phyloP scores from a whole-genome alignment of 305 asterid genomes.

The Fraxinus nigra region DNA sequence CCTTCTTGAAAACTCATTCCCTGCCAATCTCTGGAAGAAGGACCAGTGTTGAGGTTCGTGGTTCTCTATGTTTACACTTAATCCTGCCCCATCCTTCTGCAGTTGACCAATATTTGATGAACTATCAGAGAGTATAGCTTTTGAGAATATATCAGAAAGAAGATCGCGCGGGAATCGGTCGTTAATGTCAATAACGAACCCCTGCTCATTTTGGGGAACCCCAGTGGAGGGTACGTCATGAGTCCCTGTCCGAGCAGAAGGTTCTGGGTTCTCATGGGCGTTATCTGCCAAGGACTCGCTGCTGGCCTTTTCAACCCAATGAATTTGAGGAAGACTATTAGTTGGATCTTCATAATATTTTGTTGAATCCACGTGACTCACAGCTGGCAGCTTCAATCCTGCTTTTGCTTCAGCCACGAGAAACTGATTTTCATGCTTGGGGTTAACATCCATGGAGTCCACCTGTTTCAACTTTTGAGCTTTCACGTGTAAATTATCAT shows the following conservation, averaged over 20 bases:
- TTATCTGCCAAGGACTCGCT: conserved; percentile 32
- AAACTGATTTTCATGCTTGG: conserved; percentile 38
- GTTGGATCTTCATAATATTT: conserved; percentile 37
- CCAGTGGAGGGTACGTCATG: conserved; percentile 38
- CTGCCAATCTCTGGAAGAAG: conserved; percentile 73
- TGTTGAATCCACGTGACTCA: conserved; percentile 28
- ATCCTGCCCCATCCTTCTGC: conserved; percentile 59
- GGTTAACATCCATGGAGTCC: conserved; percentile 30
- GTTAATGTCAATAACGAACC: conserved; percentile 71
- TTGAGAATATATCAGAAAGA: conserved; percentile 72
- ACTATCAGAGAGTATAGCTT: conserved; percentile 55
- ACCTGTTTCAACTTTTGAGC: conserved; percentile 34
- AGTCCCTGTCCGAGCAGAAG: conserved; percentile 31
- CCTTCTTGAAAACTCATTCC: conserved; percentile 59
- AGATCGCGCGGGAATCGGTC: conserved; percentile 75
- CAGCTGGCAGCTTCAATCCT: conserved; percentile 33
- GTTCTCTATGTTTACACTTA: conserved; percentile 69
- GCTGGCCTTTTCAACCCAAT: conserved; percentile 34
- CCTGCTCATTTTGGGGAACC: conserved; percentile 50
- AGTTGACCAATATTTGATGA: conserved; percentile 43
- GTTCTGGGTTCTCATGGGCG: conserved; percentile 37
- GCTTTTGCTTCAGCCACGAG: conserved; percentile 30
- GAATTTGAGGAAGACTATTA: conserved; percentile 23
- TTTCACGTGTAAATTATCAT: conserved; percentile 30
- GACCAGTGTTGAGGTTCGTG: conserved; percentile 85